Percentiles rank a stretch among this genome's conserved stretches.
Evolutionary conservation across 2,329 filamentous ascomycete species (phyloP).

Genomic region (Stagonosporopsis vannaccii): DNA sequence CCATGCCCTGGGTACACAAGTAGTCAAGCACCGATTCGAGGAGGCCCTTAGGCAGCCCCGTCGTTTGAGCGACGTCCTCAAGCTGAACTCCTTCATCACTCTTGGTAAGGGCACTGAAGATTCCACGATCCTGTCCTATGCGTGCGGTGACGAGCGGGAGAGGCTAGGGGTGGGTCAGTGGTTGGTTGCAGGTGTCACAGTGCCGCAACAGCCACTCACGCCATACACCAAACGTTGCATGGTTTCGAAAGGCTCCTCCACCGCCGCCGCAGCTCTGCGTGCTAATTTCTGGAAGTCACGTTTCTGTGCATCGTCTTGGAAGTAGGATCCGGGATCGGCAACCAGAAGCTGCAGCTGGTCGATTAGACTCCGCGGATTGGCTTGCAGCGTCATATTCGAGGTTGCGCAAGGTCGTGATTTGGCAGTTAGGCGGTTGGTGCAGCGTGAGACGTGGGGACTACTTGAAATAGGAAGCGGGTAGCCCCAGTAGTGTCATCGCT

Average conservation of each 20-base stretch:
- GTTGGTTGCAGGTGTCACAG: background rate
- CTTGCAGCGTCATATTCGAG: constrained; percentile 5
- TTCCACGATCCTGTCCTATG: constrained; percentile 7
- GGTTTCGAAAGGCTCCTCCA: constrained; percentile 12
- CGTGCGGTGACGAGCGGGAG: constrained; percentile 12
- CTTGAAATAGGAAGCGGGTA: constrained; percentile 4
- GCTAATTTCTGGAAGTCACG: constrained; percentile 8
- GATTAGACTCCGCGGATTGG: background rate
- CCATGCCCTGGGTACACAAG: constrained; percentile 7
- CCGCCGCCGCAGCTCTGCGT: background rate
- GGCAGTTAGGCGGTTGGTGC: background rate
- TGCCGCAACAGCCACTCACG: constrained; percentile 4
- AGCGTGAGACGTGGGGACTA: background rate
- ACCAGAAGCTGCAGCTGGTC: constrained; percentile 10
- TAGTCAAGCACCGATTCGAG: constrained; percentile 9
- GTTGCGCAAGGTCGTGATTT: background rate
- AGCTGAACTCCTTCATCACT: background rate
- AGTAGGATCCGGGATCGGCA: constrained; percentile 3
- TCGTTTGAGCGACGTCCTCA: background rate
- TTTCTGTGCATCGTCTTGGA: constrained; percentile 6
- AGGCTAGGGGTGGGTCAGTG: constrained; percentile 5
- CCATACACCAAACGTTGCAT: constrained; percentile 15
- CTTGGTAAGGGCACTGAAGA: constrained; percentile 2
- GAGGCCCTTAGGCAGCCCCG: background rate
- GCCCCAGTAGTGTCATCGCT: constrained; percentile 2